Percentiles rank a stretch among this genome's conserved stretches.
Evolutionary conservation across 306 rosid species (phyloP).

Genomic region (Vigna trinervia): DNA sequence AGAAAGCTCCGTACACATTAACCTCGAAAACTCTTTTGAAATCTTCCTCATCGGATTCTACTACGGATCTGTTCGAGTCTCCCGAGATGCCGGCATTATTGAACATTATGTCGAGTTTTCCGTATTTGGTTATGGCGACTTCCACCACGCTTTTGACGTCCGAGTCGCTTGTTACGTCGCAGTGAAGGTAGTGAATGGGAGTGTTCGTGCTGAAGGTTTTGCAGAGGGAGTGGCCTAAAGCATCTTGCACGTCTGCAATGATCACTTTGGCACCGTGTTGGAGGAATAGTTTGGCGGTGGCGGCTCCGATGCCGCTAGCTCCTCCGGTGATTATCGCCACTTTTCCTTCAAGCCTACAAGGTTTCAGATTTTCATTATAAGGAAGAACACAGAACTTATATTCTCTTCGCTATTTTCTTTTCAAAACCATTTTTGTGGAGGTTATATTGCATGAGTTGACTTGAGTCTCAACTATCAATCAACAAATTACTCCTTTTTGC

Average conservation of each 20-base stretch:
- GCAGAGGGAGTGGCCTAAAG: slow-evolving; percentile 60
- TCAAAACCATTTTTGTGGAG: too few species aligned
- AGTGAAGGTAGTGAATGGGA: slow-evolving; percentile 51
- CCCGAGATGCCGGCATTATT: slow-evolving; percentile 71
- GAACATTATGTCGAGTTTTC: slow-evolving; percentile 74
- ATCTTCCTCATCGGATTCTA: slow-evolving; percentile 20
- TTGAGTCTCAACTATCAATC: too few species aligned
- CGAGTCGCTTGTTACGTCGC: slow-evolving; percentile 63
- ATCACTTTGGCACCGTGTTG: slow-evolving; percentile 71
- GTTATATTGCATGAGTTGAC: too few species aligned
- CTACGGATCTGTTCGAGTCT: background rate
- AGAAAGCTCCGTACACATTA: slow-evolving; percentile 67
- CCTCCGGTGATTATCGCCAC: slow-evolving; percentile 85
- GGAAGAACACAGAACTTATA: too few species aligned
- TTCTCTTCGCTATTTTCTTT: too few species aligned
- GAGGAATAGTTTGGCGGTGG: slow-evolving; percentile 61
- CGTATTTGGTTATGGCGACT: slow-evolving; percentile 53
- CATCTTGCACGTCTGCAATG: slow-evolving; percentile 75
- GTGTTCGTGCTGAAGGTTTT: slow-evolving; percentile 33
- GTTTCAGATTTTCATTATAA: too few species aligned
- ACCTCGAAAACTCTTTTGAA: slow-evolving; percentile 67
- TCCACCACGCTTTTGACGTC: slow-evolving; percentile 63
- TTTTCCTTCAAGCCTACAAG: slow-evolving; percentile 66
- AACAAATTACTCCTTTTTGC: background rate
- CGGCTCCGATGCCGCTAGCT: slow-evolving; percentile 76